Conservation (phyloP, 192 early-diverging fungal genomes). For the Backusella tuberculispora region DNA sequence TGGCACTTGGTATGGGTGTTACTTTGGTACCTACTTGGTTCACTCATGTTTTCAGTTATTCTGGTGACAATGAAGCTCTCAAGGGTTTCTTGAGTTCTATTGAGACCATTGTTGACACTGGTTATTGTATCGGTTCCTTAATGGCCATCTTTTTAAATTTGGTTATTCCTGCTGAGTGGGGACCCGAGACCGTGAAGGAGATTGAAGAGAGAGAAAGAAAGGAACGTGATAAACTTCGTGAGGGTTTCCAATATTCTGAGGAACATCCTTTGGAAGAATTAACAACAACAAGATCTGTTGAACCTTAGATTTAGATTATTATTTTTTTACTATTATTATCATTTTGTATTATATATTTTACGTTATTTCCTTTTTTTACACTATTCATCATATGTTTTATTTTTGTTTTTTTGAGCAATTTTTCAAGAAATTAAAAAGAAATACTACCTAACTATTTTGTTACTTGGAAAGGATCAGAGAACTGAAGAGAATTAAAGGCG, state of each 20-base stretch:
- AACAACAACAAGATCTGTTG: neutral
- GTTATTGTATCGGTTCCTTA: conserved; percentile 48
- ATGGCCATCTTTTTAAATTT: conserved; percentile 48
- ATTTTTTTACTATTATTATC: neutral
- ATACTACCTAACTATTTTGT: too few relatives aligned
- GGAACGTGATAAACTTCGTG: conserved; percentile 27
- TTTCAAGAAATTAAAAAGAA: too few relatives aligned
- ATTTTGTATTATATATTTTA: neutral
- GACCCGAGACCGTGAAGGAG: conserved; percentile 15
- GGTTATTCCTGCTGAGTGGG: conserved; percentile 39
- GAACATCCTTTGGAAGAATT: conserved; percentile 19
- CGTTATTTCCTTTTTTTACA: neutral
- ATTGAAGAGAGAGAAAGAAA: conserved; percentile 16
- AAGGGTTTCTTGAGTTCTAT: conserved; percentile 47
- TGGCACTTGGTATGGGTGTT: conserved; percentile 54
- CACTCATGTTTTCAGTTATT: conserved; percentile 52
- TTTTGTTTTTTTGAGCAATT: neutral
- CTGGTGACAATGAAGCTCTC: conserved; percentile 29
- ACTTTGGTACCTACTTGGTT: conserved; percentile 36
- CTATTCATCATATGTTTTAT: neutral
- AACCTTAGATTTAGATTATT: conserved; percentile 3
- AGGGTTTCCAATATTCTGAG: conserved; percentile 14
- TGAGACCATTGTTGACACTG: conserved; percentile 47
- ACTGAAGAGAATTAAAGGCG: too few relatives aligned
- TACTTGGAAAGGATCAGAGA: too few relatives aligned